Conservation (phyloP, 2,329 filamentous ascomycete species). For the Diaporthe longicolla region DNA sequence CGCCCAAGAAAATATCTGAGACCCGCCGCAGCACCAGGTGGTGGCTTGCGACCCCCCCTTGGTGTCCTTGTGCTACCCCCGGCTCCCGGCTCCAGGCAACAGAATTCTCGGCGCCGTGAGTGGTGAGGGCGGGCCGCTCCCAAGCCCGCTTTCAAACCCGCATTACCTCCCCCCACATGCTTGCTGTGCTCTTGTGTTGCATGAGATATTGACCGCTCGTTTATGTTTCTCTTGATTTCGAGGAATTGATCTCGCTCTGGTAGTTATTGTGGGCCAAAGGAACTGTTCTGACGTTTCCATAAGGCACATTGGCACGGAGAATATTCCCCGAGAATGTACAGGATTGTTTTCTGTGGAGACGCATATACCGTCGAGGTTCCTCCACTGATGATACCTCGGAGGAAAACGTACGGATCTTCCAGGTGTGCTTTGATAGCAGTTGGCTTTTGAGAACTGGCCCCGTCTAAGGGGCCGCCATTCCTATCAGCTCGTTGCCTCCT, state of each 20-base stretch:
- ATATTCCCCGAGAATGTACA: not conserved
- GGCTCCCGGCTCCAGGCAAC: slow-evolving; percentile 36
- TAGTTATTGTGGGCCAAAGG: not conserved
- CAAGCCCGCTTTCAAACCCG: not conserved
- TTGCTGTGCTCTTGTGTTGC: slow-evolving; percentile 1
- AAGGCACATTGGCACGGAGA: not conserved
- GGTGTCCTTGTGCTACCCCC: slow-evolving; percentile 2
- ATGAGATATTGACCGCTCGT: slow-evolving; percentile 8
- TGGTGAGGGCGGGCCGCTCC: not conserved
- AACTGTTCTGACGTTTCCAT: not conserved
- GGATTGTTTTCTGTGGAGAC: not conserved
- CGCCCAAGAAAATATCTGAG: not conserved
- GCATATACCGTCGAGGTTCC: not conserved
- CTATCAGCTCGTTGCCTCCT: not conserved
- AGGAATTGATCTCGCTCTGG: not conserved
- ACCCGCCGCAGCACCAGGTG: slow-evolving; percentile 21
- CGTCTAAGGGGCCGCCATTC: not conserved
- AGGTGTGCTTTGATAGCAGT: not conserved
- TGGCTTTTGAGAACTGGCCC: not conserved
- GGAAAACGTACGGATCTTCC: not conserved
- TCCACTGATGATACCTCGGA: not conserved
- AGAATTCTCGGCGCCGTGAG: slow-evolving; percentile 35
- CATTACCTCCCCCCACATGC: slow-evolving; percentile 19
- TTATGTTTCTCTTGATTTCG: not conserved
- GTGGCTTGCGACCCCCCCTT: slow-evolving; percentile 23